phyloP scores from a whole-genome alignment of 306 rosid species.

The Cyamopsis tetragonoloba region DNA sequence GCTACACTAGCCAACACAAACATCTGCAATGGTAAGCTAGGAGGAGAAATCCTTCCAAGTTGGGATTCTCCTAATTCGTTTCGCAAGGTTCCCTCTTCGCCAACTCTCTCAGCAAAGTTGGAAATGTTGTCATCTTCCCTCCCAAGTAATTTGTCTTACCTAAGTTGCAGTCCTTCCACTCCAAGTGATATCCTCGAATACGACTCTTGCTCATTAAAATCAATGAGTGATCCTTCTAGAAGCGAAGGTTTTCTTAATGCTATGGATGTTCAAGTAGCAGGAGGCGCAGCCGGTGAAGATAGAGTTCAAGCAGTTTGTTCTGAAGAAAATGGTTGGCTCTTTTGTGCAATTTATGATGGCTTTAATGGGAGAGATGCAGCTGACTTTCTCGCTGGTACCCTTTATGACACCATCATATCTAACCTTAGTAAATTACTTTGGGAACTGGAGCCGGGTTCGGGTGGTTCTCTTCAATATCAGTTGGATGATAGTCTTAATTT shows the following conservation, averaged over 20 bases:
- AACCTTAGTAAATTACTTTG: conserved; percentile 55
- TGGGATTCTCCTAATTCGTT: conserved; percentile 95
- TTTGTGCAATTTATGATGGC: conserved; percentile 94
- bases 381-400: conserved; percentile 92
- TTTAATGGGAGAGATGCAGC: conserved; percentile 99
- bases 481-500: conserved; percentile 27
- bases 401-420: conserved; percentile 76
- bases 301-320: conserved; percentile 99
- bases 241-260: conserved; percentile 74
- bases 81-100: conserved; percentile 79
- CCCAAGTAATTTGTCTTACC: conserved; percentile 69
- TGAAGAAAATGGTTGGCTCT: conserved; percentile 97
- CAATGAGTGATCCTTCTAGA: conserved; percentile 56
- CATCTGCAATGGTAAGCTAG: conserved; percentile 88
- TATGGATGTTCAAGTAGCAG: conserved; percentile 88
- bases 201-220: conserved; percentile 56
- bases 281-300: conserved; percentile 99
- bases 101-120: conserved; percentile 64
- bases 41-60: conserved; percentile 89
- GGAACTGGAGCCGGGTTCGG: conserved; percentile 51
- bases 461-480: conserved; percentile 33
- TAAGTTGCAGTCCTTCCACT: conserved; percentile 81
- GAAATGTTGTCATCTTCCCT: conserved; percentile 81
- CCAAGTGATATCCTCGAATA: conserved; percentile 54
- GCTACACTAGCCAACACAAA: conserved; percentile 94